Conservation (phyloP, 163 green algal genomes). For the Chlamydomonas reinhardtii region DNA sequence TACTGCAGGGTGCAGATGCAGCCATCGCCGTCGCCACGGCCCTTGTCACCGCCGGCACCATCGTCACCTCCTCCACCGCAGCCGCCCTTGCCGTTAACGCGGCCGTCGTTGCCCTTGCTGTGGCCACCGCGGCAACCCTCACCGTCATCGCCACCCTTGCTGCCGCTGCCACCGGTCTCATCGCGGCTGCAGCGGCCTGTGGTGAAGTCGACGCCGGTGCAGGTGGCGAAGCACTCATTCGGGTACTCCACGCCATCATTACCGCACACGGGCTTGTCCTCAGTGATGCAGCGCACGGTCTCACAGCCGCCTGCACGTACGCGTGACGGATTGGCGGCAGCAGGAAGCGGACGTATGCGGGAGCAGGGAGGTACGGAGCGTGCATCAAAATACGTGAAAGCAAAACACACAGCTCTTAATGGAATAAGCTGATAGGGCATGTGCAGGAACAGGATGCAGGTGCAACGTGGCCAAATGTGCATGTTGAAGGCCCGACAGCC, state of each 20-base stretch:
- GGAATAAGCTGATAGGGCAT: too few species aligned
- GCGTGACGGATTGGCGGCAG: background rate
- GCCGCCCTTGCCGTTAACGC: background rate
- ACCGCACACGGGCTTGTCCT: constrained; percentile 61
- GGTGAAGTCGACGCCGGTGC: constrained; percentile 5
- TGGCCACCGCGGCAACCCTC: background rate
- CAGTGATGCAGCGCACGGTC: constrained; percentile 34
- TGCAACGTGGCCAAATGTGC: too few species aligned
- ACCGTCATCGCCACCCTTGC: background rate
- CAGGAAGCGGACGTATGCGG: too few species aligned
- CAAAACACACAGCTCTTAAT: too few species aligned
- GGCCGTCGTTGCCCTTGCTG: background rate
- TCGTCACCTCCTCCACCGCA: background rate
- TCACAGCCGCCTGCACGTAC: background rate
- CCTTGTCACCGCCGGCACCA: too few species aligned
- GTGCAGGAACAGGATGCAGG: too few species aligned
- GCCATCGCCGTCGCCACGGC: background rate
- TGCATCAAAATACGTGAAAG: too few species aligned
- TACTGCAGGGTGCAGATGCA: too few species aligned
- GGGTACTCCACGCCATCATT: constrained; percentile 1
- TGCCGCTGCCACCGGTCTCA: background rate
- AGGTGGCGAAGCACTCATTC: constrained; percentile 22
- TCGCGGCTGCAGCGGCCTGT: background rate
- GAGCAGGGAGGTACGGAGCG: too few species aligned
- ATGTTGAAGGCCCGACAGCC: too few species aligned